Evolutionary conservation across 768 basidiomycete species (phyloP), one percentile per base, ranked within the genome.

Genomic region (Kwoniella mangroviensis): DNA sequence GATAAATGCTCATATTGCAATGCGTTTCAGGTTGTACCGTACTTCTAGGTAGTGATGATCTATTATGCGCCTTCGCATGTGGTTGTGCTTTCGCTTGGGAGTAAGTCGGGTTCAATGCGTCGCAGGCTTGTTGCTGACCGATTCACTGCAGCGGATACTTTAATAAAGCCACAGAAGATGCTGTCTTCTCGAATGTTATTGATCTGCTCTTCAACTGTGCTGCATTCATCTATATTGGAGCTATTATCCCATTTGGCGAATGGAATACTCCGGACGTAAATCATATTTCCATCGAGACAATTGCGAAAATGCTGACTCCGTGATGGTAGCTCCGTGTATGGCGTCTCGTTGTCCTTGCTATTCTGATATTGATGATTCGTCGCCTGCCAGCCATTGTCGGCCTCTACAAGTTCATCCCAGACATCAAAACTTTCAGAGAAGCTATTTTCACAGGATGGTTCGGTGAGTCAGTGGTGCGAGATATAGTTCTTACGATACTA

Each of bases 1-100:
- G 56, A 58, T 26, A 11, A 28, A 24, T 55, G 24, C 24, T 42
- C 1, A 34, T n/a, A 28, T 6, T 19, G 9, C 21, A 5, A 15
- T 10, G 10, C 51, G 56, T 6, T 92, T 1, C 86, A 78, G 96
- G 96, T 42, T 86, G 91, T 43, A 91, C 89, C 66, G 90, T 90
- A 0, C 87, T 97, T 11, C 86, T 98, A 34, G 94, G 94, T 41
- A 91, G 92, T 12, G 94, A 98, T 84, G 95, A 98, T 83, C 88
- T 99, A 21, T 87, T 99, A 9, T 93, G 95, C 17, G 91, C 96
- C 1, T 99, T 98, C 82, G 89, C 90, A 5, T 98, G 95, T 79
- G 97, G 97, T 19, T 90, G 93, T 4, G 93, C 94, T 2, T 99
- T 98, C 81, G 96, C 94, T 0, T 97, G 94, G 94, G 94, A 96